Evolutionary conservation across 2,329 filamentous ascomycete genomes (phyloP), one percentile per base, ranked within the genome.

Genomic region (Penicillium fuscoglaucum): DNA sequence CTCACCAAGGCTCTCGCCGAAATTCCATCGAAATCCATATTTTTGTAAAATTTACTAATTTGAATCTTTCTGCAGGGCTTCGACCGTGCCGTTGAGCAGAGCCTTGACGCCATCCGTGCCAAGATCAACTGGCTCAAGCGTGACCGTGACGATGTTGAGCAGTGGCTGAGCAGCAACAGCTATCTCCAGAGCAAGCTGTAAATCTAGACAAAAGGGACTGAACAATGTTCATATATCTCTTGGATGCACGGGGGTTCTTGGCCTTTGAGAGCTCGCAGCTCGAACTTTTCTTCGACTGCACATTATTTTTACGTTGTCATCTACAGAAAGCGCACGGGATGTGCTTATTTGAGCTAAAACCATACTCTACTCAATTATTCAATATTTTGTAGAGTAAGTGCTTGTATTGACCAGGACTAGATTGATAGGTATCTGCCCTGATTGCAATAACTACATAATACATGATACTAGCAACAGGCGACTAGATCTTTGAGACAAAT

Each of bases 41-140:
- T 29, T 19, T 40, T 21, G 3, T 55, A 24, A n/a, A 15, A 49
- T 19, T 52, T 45, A 60, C 64, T 69, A 59, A 68, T 47, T 29
- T 7, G 21, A 9, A 53, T 45, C 21, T 45, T 57, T 31, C 31
- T 44, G 9, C 43, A 82, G 76, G 85, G 91, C 44, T 98, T 91
- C 70, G 91, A 96, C 71, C 88, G 93, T 73, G 87, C 90, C 49
- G 80, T 98, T 58, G 91, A 91, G n/a, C 93, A 98, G 81, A 93
- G 89, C 74, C 83, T 89, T 66, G 93, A 98, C 74, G 83, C 87
- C 4, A 89, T 97, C 69, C 85, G 85, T 61, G 92, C 92, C 55
- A 98, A 96, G 85, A 83, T 88, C 67, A 84, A 87, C 59, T 96
- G 91, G 91, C 73, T 96, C 56, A 78, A 86, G 74, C 85, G 91